Base-by-base conservation (phyloP, 208 protist genomes). In the Trypanosoma rangeli region DNA sequence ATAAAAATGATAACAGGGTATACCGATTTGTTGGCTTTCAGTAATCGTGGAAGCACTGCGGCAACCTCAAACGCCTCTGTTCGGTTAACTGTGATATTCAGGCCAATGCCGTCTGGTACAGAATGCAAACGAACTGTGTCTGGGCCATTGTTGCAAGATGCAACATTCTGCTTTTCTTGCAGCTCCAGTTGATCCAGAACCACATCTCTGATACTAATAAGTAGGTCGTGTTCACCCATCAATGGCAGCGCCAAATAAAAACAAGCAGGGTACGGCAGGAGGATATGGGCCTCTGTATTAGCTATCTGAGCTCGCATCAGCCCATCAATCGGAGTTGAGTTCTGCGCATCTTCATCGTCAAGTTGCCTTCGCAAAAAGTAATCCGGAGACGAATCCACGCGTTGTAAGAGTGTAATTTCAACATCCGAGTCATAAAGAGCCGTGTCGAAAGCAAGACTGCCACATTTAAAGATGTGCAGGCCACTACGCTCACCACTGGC, bases 1-100 rank as follows among this genome's bases (percentile, higher is more conserved):
- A 77, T 46, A 54, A 72, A 77, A 35, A 71, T 50, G 39, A 71
- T 68, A 9, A 77, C 72, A 10, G 39, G 42, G 15, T 13, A 15
- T 12, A 68, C 50, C 1, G 44, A 52, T 35, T 52, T 29, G 28
- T 63, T 71, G 2, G 18, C 37, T 22, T 68, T 46, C 5, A 71
- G 35, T 53, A 61, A 71, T 16, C 53, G 5, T 24, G 37, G 28
- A 4, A 77, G 49, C 8, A 68, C 20, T 15, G 42, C 42, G 13
- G 57, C 48, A 24, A 24, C 33, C 26, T 70, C 56, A 15, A 64
- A 7, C 15, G 54, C 35, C 1, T 58, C 35, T 20, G 29, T 24
- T 64, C 56, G 49, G 29, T 77, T 63, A 35, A 70, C 58, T 15
- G 56, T 57, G 9, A 70, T 8, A 59, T 66, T 64, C 28, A 70